Conservation (phyloP, 108 stramenopile genomes). For the Cylindrotheca fusiformis region DNA sequence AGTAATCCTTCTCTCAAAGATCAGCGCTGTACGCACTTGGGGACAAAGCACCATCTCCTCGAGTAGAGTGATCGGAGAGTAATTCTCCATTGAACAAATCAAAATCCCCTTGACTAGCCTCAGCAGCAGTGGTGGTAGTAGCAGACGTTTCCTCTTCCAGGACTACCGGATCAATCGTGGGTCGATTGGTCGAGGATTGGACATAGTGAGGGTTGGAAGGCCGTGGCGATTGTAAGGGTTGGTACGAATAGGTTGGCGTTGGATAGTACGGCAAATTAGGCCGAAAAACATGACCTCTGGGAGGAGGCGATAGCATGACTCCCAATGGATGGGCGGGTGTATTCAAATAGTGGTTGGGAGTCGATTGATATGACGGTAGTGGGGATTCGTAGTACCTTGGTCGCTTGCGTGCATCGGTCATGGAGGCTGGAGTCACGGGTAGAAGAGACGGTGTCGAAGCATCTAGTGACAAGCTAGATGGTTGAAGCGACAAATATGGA, state of each 20-base stretch:
- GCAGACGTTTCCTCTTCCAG: not conserved
- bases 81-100: conserved; percentile 47
- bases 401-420: conserved; percentile 1
- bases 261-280: not conserved
- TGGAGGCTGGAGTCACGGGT: conserved; percentile 9
- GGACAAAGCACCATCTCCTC: conserved; percentile 6
- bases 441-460: not conserved
- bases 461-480: no score
- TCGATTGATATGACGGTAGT: not conserved
- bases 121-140: not conserved
- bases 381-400: conserved; percentile 6
- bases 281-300: not conserved
- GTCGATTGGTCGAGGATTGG: not conserved
- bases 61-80: conserved; percentile 29
- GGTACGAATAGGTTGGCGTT: not conserved
- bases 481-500: not conserved
- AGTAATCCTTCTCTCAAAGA: no score
- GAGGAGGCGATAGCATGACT: not conserved
- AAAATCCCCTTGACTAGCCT: conserved; percentile 16
- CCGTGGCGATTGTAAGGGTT: not conserved
- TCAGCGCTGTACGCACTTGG: conserved; percentile 1
- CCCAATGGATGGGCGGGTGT: not conserved
- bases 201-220: not conserved
- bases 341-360: not conserved
- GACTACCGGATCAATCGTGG: not conserved